Evolutionary conservation across 257 asterid genomes (phyloP).

Genomic region (Solanum lignicaule): DNA sequence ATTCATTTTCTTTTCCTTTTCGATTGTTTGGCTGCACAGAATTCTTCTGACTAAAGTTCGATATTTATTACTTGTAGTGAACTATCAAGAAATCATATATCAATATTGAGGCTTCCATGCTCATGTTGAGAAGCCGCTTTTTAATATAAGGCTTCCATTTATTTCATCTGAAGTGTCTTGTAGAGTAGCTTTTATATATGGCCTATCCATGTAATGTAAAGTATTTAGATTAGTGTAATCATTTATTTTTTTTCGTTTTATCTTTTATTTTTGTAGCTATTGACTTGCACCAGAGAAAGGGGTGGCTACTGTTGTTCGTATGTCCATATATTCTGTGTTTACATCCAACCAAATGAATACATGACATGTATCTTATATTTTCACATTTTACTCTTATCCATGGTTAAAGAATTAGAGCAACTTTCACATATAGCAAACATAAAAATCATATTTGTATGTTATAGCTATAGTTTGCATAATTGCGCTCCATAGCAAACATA

Average conservation of each 20-base stretch:
- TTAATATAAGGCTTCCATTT: slow-evolving; percentile 1
- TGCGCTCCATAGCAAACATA: too few species aligned
- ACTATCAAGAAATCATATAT: neutral
- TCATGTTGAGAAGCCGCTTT: slow-evolving; percentile 24
- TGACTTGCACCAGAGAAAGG: neutral
- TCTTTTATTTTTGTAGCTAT: neutral
- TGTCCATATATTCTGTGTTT: neutral
- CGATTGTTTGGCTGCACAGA: slow-evolving; percentile 30
- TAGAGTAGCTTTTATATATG: neutral
- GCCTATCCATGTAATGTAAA: neutral
- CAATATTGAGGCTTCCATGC: slow-evolving; percentile 22
- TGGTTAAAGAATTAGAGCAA: neutral
- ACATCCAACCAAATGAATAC: neutral
- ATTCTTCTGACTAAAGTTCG: slow-evolving; percentile 19
- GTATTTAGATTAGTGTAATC: neutral
- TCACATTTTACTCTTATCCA: neutral
- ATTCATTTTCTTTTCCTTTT: slow-evolving; percentile 13
- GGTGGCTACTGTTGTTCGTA: neutral
- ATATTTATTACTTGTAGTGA: slow-evolving; percentile 6
- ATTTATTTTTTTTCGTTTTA: neutral
- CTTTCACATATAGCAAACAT: too few species aligned
- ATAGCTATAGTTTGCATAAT: too few species aligned
- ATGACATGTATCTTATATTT: neutral
- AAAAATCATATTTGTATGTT: too few species aligned
- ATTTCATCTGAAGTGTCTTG: neutral